Evolutionary conservation across 805 yeast genomes (phyloP).

Genomic region (Maudiozyma serrabonitensis): DNA sequence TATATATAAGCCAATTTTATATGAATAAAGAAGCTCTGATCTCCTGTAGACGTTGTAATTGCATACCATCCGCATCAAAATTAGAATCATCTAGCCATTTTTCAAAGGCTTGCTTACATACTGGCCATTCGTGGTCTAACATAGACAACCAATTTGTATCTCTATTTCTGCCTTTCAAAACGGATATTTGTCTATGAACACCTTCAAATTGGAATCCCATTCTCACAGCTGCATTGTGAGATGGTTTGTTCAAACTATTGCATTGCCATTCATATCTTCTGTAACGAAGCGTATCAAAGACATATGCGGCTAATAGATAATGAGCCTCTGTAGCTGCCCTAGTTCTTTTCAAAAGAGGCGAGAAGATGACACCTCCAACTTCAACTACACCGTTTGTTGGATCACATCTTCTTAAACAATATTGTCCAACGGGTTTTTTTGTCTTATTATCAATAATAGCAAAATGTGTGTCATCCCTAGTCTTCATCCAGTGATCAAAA

Average conservation of each 20-base stretch:
- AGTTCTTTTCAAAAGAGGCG: constrained; percentile 14
- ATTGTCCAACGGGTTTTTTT: constrained; percentile 20
- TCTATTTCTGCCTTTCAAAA: constrained; percentile 23
- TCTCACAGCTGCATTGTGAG: constrained; percentile 25
- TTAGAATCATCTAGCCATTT: constrained; percentile 15
- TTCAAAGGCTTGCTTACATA: constrained; percentile 14
- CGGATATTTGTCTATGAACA: constrained; percentile 21
- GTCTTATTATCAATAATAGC: constrained; percentile 17
- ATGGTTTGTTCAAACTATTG: constrained; percentile 23
- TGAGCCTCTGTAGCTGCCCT: constrained; percentile 27
- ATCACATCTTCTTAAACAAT: constrained; percentile 22
- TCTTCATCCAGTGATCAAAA: not conserved
- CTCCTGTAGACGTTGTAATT: not conserved
- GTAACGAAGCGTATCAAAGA: constrained; percentile 22
- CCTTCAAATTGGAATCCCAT: constrained; percentile 29
- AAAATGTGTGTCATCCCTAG: constrained; percentile 4
- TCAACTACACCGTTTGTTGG: constrained; percentile 22
- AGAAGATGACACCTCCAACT: constrained; percentile 23
- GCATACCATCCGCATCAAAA: not conserved
- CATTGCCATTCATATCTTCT: constrained; percentile 31
- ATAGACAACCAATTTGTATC: constrained; percentile 28
- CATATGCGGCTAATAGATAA: constrained; percentile 23
- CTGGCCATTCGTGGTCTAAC: constrained; percentile 26
- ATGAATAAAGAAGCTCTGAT: not conserved
- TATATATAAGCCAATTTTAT: not conserved